Evolutionary conservation across 768 basidiomycete species (phyloP).

Genomic region (Tulasnella sp.): DNA sequence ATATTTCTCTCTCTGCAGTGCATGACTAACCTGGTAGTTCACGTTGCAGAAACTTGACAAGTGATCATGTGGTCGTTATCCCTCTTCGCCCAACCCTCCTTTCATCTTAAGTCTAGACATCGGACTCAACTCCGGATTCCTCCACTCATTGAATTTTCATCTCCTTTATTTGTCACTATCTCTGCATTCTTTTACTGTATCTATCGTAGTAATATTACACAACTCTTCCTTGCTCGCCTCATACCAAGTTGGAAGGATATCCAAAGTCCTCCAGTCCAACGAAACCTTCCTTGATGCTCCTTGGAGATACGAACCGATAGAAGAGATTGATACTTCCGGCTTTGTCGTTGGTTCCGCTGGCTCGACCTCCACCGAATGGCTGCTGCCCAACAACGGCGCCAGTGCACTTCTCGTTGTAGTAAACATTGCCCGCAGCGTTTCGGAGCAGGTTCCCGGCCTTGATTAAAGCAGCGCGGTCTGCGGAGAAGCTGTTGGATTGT

Average conservation of each 20-base stretch:
- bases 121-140: background rate
- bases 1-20: background rate
- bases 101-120: background rate
- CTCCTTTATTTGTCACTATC: background rate
- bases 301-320: constrained; percentile 72
- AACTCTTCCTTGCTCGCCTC: background rate
- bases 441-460: constrained; percentile 71
- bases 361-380: constrained; percentile 91
- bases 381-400: constrained; percentile 97
- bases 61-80: background rate
- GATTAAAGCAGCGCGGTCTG: constrained; percentile 69
- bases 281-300: constrained; percentile 97
- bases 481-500: constrained; percentile 50
- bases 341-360: constrained; percentile 96
- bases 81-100: background rate
- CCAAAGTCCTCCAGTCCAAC: constrained; percentile 64
- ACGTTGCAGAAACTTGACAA: background rate
- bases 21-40: background rate
- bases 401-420: constrained; percentile 98
- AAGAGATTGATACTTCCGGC: constrained; percentile 73
- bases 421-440: constrained; percentile 90
- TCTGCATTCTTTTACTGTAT: background rate
- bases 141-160: background rate
- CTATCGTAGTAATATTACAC: background rate
- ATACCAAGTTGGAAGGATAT: constrained; percentile 83